Percentiles rank a stretch among this genome's conserved stretches.
Evolutionary conservation across 129 eudicot genomes (phyloP).

Genomic region (Tanacetum coccineum): DNA sequence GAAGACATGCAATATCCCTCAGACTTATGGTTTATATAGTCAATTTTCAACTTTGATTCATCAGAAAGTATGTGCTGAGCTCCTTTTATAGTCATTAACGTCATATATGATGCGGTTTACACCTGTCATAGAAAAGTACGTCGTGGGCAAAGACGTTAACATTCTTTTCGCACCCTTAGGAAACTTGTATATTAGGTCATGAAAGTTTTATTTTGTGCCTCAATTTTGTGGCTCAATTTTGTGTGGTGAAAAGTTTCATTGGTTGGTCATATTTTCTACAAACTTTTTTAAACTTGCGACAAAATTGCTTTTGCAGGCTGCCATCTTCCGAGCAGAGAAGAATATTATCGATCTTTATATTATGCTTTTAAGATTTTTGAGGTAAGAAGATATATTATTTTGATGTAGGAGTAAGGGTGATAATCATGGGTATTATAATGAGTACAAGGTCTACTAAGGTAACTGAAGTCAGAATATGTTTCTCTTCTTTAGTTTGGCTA

Average conservation of each 20-base stretch:
- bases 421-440: background rate
- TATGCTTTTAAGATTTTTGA: slow-evolving; percentile 85
- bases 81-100: no score
- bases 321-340: slow-evolving; percentile 77
- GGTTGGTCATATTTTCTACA: slow-evolving; percentile 6
- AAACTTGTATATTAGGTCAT: background rate
- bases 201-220: background rate
- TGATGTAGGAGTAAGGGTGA: background rate
- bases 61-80: no score
- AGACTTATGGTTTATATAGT: no score
- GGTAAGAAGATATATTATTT: slow-evolving; percentile 41
- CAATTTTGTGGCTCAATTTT: background rate
- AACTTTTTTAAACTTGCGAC: slow-evolving; percentile 1
- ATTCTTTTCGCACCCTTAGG: no score
- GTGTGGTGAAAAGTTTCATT: background rate
- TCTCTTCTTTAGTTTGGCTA: slow-evolving; percentile 64
- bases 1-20: no score
- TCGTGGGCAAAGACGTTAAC: no score
- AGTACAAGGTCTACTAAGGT: slow-evolving; percentile 6
- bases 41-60: no score
- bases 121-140: no score
- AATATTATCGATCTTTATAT: slow-evolving; percentile 77
- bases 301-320: slow-evolving; percentile 55
- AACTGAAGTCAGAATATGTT: slow-evolving; percentile 19
- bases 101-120: no score